Conservation (phyloP, 768 basidiomycete genomes). For the Royoungia palumana region DNA sequence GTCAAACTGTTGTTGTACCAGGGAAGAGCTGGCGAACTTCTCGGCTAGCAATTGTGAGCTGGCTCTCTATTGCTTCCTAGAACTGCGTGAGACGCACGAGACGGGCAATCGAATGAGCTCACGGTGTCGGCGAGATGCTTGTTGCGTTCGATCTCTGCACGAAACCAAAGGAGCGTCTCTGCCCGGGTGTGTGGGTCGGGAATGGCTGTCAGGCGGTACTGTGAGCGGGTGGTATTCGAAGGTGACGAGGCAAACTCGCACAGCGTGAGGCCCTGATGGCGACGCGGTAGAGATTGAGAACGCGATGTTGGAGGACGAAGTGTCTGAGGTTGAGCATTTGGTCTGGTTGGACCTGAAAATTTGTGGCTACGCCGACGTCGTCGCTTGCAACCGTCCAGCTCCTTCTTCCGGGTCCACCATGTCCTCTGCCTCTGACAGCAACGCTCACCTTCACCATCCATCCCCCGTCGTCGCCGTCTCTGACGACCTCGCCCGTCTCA, state of each 20-base stretch:
- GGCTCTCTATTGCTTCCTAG: conserved; percentile 61
- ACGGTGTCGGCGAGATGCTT: conserved; percentile 57
- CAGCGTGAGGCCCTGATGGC: conserved; percentile 70
- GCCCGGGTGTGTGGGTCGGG: conserved; percentile 55
- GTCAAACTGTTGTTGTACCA: not conserved
- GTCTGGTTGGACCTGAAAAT: conserved; percentile 2
- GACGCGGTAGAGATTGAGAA: conserved; percentile 59
- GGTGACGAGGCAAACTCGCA: conserved; percentile 27
- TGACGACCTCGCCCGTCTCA: conserved; percentile 32
- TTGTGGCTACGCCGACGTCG: conserved; percentile 11
- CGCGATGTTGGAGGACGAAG: conserved; percentile 66
- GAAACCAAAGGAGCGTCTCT: conserved; percentile 73
- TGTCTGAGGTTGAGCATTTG: conserved; percentile 60
- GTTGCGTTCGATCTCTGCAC: conserved; percentile 66
- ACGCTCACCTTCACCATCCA: conserved; percentile 12
- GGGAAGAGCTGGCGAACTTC: conserved; percentile 61
- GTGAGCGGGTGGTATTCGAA: conserved; percentile 4
- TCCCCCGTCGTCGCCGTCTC: conserved; percentile 28
- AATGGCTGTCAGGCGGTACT: conserved; percentile 44
- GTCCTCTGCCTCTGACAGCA: conserved; percentile 31
- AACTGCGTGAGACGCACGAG: conserved; percentile 10
- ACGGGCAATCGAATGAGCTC: conserved; percentile 4
- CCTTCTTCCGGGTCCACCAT: conserved; percentile 28
- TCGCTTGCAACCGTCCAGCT: conserved; percentile 12
- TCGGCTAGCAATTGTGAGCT: conserved; percentile 50